These are phyloP conservation scores for Blepharisma japonicum DNA, from an alignment of 73 alveolate species.

Conservation along the genomic window DNA sequence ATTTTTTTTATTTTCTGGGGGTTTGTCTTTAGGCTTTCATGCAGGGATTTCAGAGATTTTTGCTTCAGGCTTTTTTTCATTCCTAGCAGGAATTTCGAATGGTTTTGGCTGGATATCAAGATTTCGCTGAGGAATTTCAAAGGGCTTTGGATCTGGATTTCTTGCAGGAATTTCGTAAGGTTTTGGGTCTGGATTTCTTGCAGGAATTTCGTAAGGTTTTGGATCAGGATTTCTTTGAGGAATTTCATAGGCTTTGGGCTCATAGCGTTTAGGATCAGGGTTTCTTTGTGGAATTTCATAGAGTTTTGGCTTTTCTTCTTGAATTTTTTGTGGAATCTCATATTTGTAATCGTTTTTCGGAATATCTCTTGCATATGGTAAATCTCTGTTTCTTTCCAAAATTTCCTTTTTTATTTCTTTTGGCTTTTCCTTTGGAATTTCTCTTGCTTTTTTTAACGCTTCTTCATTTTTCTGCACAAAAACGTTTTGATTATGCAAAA, in stretches of 20 bases:
- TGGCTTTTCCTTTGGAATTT: no score
- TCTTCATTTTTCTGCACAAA: constrained; percentile 20
- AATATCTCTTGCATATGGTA: no score
- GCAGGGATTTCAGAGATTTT: background rate
- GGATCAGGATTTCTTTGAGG: no score
- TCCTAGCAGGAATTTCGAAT: no score
- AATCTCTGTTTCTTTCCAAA: no score
- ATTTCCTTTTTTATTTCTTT: no score
- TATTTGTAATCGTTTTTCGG: background rate
- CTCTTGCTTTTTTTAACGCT: background rate
- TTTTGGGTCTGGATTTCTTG: background rate
- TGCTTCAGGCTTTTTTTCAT: no score
- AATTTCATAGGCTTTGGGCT: background rate
- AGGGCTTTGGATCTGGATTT: no score
- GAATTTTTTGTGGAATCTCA: background rate
- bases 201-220: background rate
- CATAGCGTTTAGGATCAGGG: background rate
- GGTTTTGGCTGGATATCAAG: no score
- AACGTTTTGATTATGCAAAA: constrained; percentile 29
- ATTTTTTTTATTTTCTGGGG: background rate
- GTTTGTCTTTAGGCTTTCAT: constrained; percentile 4
- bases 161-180: no score
- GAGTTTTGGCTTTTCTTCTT: constrained; percentile 1
- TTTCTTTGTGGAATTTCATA: constrained; percentile 15
- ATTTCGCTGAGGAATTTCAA: no score